Evolutionary conservation across 1,139 yeast species (phyloP), one percentile per base, ranked within the genome.

Genomic region (Entelexis paramagnoliae): DNA sequence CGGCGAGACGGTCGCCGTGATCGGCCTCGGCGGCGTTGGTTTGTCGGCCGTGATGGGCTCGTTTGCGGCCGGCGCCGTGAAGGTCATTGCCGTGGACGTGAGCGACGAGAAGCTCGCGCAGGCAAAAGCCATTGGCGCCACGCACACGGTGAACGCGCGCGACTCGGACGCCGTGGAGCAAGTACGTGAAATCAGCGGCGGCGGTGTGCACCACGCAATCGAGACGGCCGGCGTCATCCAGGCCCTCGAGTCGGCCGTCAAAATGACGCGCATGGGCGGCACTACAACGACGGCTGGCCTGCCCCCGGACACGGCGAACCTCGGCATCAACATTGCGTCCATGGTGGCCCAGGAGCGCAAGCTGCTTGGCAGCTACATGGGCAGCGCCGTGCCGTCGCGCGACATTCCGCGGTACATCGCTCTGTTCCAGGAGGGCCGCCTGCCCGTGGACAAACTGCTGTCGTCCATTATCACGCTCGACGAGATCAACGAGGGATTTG

Each of bases 1-100:
- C 66, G 96, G 96, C 61, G 96, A 89, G 65, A 85, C 83, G 57
- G 88, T 89, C 55, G 98, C 96, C 46, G 86, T 91, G 45, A 89
- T 91, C 63, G 98, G 98, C 67, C 94, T 94, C 56, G 98, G 98
- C 55, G 86, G 95, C 66, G 96, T 91, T 56, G 98, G 98, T 56
- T 76, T 91, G 61, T 83, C 96, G 11, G 97, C 86, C 38, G 85
- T 89, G 48, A 96, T 88, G 72, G 98, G 98, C 67, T 95, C 96
- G 48, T 77, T 74, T 50, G 78, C 79, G 62, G 81, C 89, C 70
- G 79, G 83, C 62, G 96, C 96, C 30, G 75, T 77, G 50, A 78
- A 79, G 69, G 83, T 91, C 69, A 83, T 87, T 64, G 91, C 88
- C 44, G 79, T 91, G 56, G 98, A 91, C 69, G 76, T 86, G 66